Evolutionary conservation across 2,329 filamentous ascomycete species (phyloP), one percentile per base, ranked within the genome.

Genomic region (Massarina eburnea): DNA sequence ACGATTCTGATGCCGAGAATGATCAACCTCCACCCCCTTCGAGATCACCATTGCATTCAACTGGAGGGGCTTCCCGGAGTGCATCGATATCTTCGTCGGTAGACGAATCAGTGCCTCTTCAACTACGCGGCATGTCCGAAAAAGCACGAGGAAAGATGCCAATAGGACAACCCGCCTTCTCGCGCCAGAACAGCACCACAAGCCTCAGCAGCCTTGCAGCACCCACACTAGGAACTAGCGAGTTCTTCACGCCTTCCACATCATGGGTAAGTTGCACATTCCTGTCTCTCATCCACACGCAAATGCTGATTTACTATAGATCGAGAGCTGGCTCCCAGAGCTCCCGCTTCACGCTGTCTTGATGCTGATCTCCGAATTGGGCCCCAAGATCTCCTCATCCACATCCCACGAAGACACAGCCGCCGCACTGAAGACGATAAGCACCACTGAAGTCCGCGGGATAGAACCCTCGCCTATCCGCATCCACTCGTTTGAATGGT

Each of bases 141-240:
- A 99, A 97, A 69, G 94, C 94, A 14, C 80, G 94, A 39, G 94
- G 94, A 7, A 99, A 99, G 71, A 90, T 95, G 84, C 94, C 92
- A 21, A 90, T 88, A 10, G 88, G 89, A 1, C 79, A 86, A 39
- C 80, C 82, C n/a, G 82, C 82, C 2, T 96, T 96, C 67, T 96
- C 91, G 1, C 80, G 92, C 15, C 91, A 96, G 63, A 96, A 94
- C 64, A 95, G 91, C 68, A 89, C 85, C 21, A 88, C 88, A 1
- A 96, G 90, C 61, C 77, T 96, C 27, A 82, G 78, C 46, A 84
- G 83, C 57, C 77, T 85, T 60, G 81, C 84, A 10, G 76, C 80
- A 32, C 72, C 82, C 19, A 78, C 80, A 15, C 76, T 80, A 45
- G 79, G 81, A 2, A 72, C 79, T 9, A 75, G 74, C 27, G 80